phyloP scores from a whole-genome alignment of 2,329 filamentous ascomycete species.

The Sclerotinia trifoliorum region DNA sequence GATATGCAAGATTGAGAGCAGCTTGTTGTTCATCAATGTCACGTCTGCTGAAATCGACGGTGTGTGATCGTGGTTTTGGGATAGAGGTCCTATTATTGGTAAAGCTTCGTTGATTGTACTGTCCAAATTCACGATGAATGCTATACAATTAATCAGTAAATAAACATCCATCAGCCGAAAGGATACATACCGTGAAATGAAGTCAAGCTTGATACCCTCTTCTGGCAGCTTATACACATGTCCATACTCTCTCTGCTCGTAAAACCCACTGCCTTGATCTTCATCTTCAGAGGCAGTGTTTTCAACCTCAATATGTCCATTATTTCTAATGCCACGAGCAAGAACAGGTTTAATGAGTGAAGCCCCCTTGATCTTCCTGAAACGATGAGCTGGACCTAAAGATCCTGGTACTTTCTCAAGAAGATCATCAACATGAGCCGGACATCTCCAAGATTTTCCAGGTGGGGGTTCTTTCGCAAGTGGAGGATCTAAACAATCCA shows the following conservation, averaged over 20 bases:
- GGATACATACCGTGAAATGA: slow-evolving; percentile 60
- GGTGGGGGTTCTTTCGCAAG: slow-evolving; percentile 73
- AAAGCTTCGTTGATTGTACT: slow-evolving; percentile 21
- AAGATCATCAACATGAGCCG: slow-evolving; percentile 78
- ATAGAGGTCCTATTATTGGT: slow-evolving; percentile 25
- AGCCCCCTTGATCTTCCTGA: slow-evolving; percentile 58
- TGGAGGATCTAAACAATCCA: slow-evolving; percentile 87
- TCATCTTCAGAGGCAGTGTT: slow-evolving; percentile 55
- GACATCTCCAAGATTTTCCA: slow-evolving; percentile 79
- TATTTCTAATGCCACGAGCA: slow-evolving; percentile 66
- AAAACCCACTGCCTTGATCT: slow-evolving; percentile 51
- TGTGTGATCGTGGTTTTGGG: slow-evolving; percentile 6
- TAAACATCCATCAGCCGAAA: background rate
- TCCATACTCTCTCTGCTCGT: slow-evolving; percentile 60
- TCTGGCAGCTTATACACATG: slow-evolving; percentile 63
- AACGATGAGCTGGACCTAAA: slow-evolving; percentile 59
- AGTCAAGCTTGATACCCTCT: slow-evolving; percentile 66
- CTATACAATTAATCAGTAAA: slow-evolving; percentile 16
- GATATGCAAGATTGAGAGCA: slow-evolving; percentile 60
- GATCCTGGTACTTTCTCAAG: slow-evolving; percentile 57
- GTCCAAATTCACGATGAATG: slow-evolving; percentile 26
- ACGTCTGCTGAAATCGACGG: slow-evolving; percentile 27
- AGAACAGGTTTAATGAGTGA: slow-evolving; percentile 53
- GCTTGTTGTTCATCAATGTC: slow-evolving; percentile 61
- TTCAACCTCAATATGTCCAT: slow-evolving; percentile 70